These are phyloP conservation scores for Tubosaeta brunneosetosa DNA, from an alignment of 768 basidiomycete genomes.

Conservation along the genomic window DNA sequence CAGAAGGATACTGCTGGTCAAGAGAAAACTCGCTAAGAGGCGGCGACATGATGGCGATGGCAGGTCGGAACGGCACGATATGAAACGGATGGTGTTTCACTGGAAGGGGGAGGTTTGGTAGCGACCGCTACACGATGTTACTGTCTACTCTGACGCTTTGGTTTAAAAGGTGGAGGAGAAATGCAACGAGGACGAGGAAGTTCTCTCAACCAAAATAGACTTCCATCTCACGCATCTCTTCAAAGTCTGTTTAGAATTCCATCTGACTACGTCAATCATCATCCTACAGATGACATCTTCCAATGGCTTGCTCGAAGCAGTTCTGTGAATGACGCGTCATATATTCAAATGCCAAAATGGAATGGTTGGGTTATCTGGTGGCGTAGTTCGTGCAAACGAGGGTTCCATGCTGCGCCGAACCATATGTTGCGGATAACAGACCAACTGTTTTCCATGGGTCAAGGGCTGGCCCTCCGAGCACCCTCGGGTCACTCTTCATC, in stretches of 20 bases:
- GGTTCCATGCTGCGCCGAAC: conserved; percentile 21
- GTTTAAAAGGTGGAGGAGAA: conserved; percentile 19
- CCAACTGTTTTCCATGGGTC: conserved; percentile 18
- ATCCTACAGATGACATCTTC: conserved; percentile 6
- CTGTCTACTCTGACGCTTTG: conserved; percentile 9
- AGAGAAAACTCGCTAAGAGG: conserved; percentile 17
- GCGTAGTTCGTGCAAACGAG: conserved; percentile 21
- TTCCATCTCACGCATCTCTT: conserved; percentile 20
- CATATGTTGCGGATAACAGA: conserved; percentile 4
- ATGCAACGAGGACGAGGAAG: conserved; percentile 22
- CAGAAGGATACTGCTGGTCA: conserved; percentile 15
- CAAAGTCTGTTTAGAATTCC: conserved; percentile 18
- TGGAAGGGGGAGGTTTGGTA: background rate
- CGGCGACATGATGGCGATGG: conserved; percentile 26
- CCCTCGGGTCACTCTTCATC: conserved; percentile 8
- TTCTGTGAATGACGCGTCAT: conserved; percentile 21
- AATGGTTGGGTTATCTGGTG: conserved; percentile 23
- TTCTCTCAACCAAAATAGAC: conserved; percentile 20
- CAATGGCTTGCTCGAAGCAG: background rate
- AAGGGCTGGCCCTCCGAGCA: conserved; percentile 20
- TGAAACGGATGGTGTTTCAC: conserved; percentile 18
- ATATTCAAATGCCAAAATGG: conserved; percentile 17
- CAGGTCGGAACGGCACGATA: no score
- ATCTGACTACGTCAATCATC: conserved; percentile 18
- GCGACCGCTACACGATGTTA: conserved; percentile 18